Evolutionary conservation across 2,329 filamentous ascomycete species (phyloP).

Genomic region (Aspergillus candidus): DNA sequence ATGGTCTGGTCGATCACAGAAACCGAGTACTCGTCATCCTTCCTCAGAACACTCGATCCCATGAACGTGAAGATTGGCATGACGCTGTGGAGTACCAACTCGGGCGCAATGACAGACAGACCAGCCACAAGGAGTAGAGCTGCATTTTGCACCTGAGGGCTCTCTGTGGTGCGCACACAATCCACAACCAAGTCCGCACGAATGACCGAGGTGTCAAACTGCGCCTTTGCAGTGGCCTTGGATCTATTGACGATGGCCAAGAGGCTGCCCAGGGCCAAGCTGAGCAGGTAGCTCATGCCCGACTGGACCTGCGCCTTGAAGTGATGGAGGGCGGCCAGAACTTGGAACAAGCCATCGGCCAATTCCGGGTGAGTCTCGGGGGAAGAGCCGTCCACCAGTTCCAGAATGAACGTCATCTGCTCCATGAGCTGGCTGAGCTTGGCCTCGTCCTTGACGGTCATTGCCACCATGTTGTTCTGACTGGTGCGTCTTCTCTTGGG

Average conservation of each 20-base stretch:
- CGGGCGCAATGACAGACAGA: constrained; percentile 79
- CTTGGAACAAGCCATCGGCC: constrained; percentile 71
- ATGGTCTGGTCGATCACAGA: constrained; percentile 94
- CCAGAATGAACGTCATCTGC: constrained; percentile 78
- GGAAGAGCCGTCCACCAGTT: constrained; percentile 75
- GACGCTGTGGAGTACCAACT: constrained; percentile 88
- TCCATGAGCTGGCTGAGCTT: constrained; percentile 64
- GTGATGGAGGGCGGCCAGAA: constrained; percentile 80
- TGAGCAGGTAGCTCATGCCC: constrained; percentile 85
- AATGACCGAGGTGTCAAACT: constrained; percentile 71
- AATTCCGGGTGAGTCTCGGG: constrained; percentile 69
- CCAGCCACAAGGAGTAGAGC: constrained; percentile 82
- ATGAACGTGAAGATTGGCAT: constrained; percentile 99
- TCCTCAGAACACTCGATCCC: constrained; percentile 81
- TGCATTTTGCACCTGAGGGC: constrained; percentile 87
- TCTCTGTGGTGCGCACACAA: constrained; percentile 85
- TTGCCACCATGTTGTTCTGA: constrained; percentile 60
- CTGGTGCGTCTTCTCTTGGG: constrained; percentile 77
- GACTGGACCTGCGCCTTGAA: constrained; percentile 75
- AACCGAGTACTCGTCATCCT: constrained; percentile 94
- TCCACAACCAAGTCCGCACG: constrained; percentile 88
- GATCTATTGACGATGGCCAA: constrained; percentile 76
- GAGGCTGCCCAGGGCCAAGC: constrained; percentile 73
- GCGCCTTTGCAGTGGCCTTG: constrained; percentile 43
- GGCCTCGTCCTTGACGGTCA: constrained; percentile 56